Evolutionary conservation across 192 early-diverging fungal species (phyloP), one percentile per base, ranked within the genome.

Genomic region (Entomortierella lignicola): DNA sequence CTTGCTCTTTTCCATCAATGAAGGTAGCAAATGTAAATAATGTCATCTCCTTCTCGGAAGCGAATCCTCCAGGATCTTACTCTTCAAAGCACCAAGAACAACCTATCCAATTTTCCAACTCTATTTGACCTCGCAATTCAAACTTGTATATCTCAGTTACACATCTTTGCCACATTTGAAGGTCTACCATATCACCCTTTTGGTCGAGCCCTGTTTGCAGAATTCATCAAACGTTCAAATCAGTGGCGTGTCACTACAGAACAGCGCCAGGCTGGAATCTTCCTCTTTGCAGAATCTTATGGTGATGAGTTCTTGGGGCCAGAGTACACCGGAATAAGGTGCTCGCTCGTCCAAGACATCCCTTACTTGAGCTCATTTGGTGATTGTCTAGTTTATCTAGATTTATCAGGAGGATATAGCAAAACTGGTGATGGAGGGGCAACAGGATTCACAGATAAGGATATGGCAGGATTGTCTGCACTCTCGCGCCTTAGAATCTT

Each of bases 361-460:
- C 55, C 75, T 0, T 54, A 59, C 13, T 41, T 79, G 23, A 67
- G 47, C 12, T 30, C 21, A 11, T 79, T 79, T 55, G 43, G 66
- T 1, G 52, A 60, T 6, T 79, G 75, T 60, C 63, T 79, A 6
- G 75, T 70, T n/a, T 79, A 79, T 21, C 47, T 79, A n/a, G 75
- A 79, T 23, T 51, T 79, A 10, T 79, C 75, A 13, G 62, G 64
- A 41, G 72, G 72, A 0, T 32, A 25, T 17, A 27, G n/a, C 6
- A 48, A 18, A 1, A 54, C 29, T 15, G 29, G 55, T 27, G n/a
- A 20, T 26, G 58, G 37, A 12, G 44, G 21, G 21, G 57, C 25
- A 23, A 10, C 26, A 52, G 54, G 44, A 20, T 59, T 79, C 42
- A 48, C 50, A 8, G 75, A 79, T 43, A 58, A 55, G 50, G 75